These are phyloP conservation scores for Haematococcus lacustris DNA, from an alignment of 139 green algal genomes.

Conservation along the genomic window DNA sequence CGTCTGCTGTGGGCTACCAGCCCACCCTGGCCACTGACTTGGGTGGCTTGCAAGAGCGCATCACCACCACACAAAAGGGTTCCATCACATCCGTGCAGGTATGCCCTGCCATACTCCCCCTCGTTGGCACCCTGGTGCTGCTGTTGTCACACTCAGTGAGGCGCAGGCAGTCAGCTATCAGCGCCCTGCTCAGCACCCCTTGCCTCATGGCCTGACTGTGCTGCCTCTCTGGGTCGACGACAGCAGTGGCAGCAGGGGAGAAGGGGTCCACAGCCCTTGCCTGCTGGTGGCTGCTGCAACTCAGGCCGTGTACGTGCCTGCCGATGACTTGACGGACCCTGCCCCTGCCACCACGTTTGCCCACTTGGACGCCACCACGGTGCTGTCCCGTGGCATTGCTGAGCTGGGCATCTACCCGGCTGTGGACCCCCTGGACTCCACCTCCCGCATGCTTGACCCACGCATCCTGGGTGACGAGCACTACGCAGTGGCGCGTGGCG, in stretches of 20 bases:
- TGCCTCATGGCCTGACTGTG: too few relatives aligned
- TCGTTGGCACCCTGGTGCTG: too few relatives aligned
- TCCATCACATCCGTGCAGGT: constrained; percentile 98
- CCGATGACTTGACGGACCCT: constrained; percentile 97
- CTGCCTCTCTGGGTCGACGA: too few relatives aligned
- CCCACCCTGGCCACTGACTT: constrained; percentile 97
- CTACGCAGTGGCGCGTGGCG: constrained; percentile 86
- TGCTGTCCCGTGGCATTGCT: constrained; percentile 95
- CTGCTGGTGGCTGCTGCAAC: too few relatives aligned
- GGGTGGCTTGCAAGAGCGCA: constrained; percentile 94
- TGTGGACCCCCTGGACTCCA: constrained; percentile 98
- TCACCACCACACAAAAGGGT: constrained; percentile 97
- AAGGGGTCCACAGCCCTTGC: too few relatives aligned
- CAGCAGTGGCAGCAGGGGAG: too few relatives aligned
- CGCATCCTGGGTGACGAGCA: constrained; percentile 94
- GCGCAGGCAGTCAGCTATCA: too few relatives aligned
- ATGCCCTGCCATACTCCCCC: too few relatives aligned
- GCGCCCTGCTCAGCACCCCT: too few relatives aligned
- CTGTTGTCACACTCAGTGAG: too few relatives aligned
- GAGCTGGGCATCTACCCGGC: constrained; percentile 99
- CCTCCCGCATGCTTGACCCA: constrained; percentile 92
- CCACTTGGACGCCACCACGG: constrained; percentile 96
- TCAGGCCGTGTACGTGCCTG: constrained; percentile 99
- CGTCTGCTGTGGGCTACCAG: constrained; percentile 99
- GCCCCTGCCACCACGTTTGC: constrained; percentile 97